Percentiles rank a stretch among this genome's conserved stretches.
These are phyloP conservation scores for Ogataea philodendri DNA, from an alignment of 805 yeast species.

Conservation along the genomic window DNA sequence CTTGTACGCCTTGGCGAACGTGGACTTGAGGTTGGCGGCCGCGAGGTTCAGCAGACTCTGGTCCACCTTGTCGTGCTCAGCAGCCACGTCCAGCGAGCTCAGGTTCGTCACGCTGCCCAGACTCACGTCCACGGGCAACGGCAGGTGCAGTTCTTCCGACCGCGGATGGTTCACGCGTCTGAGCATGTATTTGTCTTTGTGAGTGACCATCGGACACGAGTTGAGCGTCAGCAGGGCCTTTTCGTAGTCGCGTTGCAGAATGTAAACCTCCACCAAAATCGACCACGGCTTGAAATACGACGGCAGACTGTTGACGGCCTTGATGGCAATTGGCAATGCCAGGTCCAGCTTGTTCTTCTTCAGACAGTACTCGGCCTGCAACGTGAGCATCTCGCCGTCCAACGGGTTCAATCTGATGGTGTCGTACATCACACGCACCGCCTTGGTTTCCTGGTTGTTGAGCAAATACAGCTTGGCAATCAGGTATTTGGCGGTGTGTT, in stretches of 20 bases:
- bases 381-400: slow-evolving; percentile 51
- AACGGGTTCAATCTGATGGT: slow-evolving; percentile 51
- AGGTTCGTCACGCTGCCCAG: slow-evolving; percentile 66
- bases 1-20: slow-evolving; percentile 56
- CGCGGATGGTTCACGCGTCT: slow-evolving; percentile 57
- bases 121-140: slow-evolving; percentile 72
- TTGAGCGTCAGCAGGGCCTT: slow-evolving; percentile 70
- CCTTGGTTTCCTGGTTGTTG: slow-evolving; percentile 59
- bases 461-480: slow-evolving; percentile 52
- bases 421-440: slow-evolving; percentile 49
- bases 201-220: slow-evolving; percentile 79
- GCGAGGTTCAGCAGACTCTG: slow-evolving; percentile 61
- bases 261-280: slow-evolving; percentile 59
- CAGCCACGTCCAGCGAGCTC: slow-evolving; percentile 61
- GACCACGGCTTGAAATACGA: slow-evolving; percentile 78
- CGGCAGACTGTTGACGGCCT: slow-evolving; percentile 69
- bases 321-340: slow-evolving; percentile 57
- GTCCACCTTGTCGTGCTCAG: slow-evolving; percentile 65
- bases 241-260: slow-evolving; percentile 62
- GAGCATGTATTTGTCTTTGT: slow-evolving; percentile 62
- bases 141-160: slow-evolving; percentile 62
- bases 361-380: slow-evolving; percentile 58
- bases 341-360: slow-evolving; percentile 52
- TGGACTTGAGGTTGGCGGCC: slow-evolving; percentile 62
- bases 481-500: slow-evolving; percentile 56